These are phyloP conservation scores for Exophiala bonariae DNA, from an alignment of 2,329 filamentous ascomycete species.

Conservation along the genomic window DNA sequence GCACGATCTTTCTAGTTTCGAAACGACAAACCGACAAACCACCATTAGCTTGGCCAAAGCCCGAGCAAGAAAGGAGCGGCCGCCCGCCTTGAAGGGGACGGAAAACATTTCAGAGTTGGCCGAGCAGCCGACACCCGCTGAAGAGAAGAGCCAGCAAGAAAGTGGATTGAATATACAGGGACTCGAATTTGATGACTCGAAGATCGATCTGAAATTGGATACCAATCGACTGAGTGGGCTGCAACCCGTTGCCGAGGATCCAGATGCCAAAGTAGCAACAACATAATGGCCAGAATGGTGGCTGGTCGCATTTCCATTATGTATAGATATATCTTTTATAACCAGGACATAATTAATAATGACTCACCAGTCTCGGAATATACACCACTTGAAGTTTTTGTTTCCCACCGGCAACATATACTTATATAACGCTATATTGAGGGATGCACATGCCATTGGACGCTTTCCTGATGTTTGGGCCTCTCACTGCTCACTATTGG, in stretches of 20 bases:
- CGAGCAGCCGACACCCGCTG: slow-evolving; percentile 10
- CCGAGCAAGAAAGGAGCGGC: slow-evolving; percentile 80
- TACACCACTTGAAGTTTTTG: too few species aligned
- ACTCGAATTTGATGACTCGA: slow-evolving; percentile 19
- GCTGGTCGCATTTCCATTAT: too few species aligned
- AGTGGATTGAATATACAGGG: slow-evolving; percentile 24
- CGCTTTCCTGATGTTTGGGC: too few species aligned
- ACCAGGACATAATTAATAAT: too few species aligned
- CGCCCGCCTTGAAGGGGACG: slow-evolving; percentile 77
- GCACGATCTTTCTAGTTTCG: slow-evolving; percentile 70
- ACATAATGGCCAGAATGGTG: too few species aligned
- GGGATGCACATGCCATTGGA: too few species aligned
- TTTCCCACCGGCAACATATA: too few species aligned
- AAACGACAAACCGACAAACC: slow-evolving; percentile 93
- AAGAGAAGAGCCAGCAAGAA: slow-evolving; percentile 17
- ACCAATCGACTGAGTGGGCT: neutral
- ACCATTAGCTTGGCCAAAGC: slow-evolving; percentile 92
- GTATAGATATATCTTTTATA: too few species aligned
- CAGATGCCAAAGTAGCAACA: too few species aligned
- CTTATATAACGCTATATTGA: too few species aligned
- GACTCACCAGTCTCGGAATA: neutral
- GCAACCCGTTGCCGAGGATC: neutral
- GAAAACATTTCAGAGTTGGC: slow-evolving; percentile 31
- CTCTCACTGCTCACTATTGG: too few species aligned
- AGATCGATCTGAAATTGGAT: slow-evolving; percentile 17